Evolutionary conservation across 345 rosid species (phyloP).

Genomic region (Sisymbrium altissimum): DNA sequence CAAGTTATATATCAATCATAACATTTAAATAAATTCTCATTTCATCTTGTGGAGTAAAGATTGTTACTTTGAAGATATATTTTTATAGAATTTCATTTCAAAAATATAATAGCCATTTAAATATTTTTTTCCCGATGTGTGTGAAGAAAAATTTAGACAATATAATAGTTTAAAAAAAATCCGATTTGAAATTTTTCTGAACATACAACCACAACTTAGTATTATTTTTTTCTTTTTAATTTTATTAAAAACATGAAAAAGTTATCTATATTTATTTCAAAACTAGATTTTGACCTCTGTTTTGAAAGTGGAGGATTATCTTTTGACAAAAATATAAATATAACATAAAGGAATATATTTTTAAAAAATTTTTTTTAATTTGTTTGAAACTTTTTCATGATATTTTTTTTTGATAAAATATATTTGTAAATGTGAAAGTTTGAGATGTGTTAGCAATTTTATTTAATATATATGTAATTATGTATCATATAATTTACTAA

Average conservation of each 20-base stretch:
- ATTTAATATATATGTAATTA: no score
- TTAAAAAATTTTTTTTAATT: no score
- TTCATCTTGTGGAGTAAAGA: neutral
- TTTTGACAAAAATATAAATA: no score
- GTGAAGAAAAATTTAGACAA: neutral
- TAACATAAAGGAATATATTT: no score
- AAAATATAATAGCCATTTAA: neutral
- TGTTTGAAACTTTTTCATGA: no score
- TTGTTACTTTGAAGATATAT: neutral
- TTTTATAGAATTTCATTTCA: neutral
- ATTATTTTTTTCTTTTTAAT: neutral
- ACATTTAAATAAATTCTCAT: neutral
- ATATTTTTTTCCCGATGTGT: neutral
- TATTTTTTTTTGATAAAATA: no score
- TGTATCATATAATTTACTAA: no score
- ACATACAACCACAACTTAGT: neutral
- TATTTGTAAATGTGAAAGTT: no score
- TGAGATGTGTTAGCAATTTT: no score
- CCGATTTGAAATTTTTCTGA: neutral
- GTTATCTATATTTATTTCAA: neutral
- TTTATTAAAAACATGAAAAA: neutral
- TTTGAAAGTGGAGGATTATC: no score
- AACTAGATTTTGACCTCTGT: no score
- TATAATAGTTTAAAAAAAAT: no score
- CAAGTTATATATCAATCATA: neutral